Percentiles rank a stretch among this genome's conserved stretches.
Evolutionary conservation across 2,329 filamentous ascomycete genomes (phyloP).

Genomic region (Phialemoniopsis sp.): DNA sequence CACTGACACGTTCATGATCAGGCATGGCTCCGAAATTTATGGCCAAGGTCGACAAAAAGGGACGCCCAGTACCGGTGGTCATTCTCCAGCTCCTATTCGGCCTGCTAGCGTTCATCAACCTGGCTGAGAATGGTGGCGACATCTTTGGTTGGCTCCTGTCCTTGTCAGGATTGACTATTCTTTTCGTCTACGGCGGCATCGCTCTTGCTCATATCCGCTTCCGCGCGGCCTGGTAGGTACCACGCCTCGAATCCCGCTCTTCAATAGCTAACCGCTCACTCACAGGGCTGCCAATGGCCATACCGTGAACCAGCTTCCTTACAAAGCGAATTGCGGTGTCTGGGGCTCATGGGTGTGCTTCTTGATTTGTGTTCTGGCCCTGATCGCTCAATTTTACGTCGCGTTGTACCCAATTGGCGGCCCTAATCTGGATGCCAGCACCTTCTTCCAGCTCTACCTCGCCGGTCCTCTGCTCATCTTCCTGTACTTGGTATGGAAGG

Average conservation of each 20-base stretch:
- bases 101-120: constrained; percentile 49
- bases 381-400: constrained; percentile 66
- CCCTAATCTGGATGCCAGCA: neutral
- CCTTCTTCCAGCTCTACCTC: constrained; percentile 53
- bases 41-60: constrained; percentile 52
- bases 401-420: constrained; percentile 37
- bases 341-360: constrained; percentile 64
- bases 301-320: constrained; percentile 31
- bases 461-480: constrained; percentile 45
- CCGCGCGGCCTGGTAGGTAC: constrained; percentile 50
- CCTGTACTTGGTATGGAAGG: constrained; percentile 60
- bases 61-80: constrained; percentile 49
- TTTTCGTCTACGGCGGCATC: constrained; percentile 68
- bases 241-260: constrained; percentile 35
- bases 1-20: no score
- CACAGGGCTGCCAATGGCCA: constrained; percentile 4
- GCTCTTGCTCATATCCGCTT: constrained; percentile 58
- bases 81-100: constrained; percentile 42
- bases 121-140: constrained; percentile 28
- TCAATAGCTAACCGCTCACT: constrained; percentile 3
- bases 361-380: constrained; percentile 57
- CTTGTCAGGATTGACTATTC: constrained; percentile 63
- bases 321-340: constrained; percentile 42
- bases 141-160: constrained; percentile 61
- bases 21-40: constrained; percentile 45